A percentile compares a stretch with the other conserved stretches of the same genome.
These are phyloP conservation scores for Protomyces gravidus DNA, from an alignment of 1,139 yeast genomes.

Conservation along the genomic window DNA sequence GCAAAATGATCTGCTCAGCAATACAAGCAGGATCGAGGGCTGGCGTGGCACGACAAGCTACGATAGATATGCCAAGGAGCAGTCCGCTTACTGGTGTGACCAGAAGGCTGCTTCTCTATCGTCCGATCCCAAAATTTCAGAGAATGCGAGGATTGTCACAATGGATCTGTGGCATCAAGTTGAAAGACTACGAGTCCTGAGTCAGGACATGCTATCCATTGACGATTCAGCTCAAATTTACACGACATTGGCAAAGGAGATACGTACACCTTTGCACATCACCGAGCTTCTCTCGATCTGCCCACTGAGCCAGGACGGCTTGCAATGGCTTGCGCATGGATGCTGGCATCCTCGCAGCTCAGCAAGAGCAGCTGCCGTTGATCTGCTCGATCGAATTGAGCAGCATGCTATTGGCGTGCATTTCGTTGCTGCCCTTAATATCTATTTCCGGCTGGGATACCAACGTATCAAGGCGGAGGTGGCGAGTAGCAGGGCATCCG, in stretches of 20 bases:
- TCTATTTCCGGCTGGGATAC: slow-evolving; percentile 5
- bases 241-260: slow-evolving; percentile 32
- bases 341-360: slow-evolving; percentile 40
- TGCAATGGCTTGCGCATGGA: slow-evolving; percentile 41
- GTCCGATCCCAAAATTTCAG: slow-evolving; percentile 33
- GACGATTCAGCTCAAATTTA: slow-evolving; percentile 38
- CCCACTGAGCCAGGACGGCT: slow-evolving; percentile 34
- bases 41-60: slow-evolving; percentile 40
- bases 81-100: not conserved
- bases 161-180: slow-evolving; percentile 40
- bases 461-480: slow-evolving; percentile 3
- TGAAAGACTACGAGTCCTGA: slow-evolving; percentile 37
- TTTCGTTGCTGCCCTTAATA: slow-evolving; percentile 2
- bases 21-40: slow-evolving; percentile 40
- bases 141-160: slow-evolving; percentile 34
- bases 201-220: slow-evolving; percentile 35
- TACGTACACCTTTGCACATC: slow-evolving; percentile 38
- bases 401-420: slow-evolving; percentile 37
- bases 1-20: slow-evolving; percentile 36
- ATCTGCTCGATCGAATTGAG: slow-evolving; percentile 39
- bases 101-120: not conserved
- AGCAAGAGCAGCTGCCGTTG: slow-evolving; percentile 38
- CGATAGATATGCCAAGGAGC: slow-evolving; percentile 15
- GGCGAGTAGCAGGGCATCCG: no score
- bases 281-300: slow-evolving; percentile 37